Percentiles rank a stretch among this genome's conserved stretches.
phyloP scores from a whole-genome alignment of 768 basidiomycete species.

The Macrocybe gigantea region DNA sequence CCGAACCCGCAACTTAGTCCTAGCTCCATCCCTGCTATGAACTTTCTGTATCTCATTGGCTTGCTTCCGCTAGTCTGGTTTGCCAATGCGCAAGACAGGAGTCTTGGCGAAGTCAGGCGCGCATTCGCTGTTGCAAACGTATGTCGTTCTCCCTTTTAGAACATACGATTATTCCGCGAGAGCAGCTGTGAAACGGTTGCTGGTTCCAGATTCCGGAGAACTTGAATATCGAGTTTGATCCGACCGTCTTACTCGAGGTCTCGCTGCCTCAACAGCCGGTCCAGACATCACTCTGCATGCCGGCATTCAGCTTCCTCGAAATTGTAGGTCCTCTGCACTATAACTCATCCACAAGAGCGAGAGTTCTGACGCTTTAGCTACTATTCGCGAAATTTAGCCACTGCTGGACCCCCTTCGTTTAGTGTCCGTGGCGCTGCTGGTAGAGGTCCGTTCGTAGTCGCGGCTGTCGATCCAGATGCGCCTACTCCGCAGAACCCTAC shows the following conservation, averaged over 20 bases:
- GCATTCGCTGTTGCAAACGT: conserved; percentile 22
- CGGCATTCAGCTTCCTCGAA: conserved; percentile 15
- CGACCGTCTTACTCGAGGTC: conserved; percentile 17
- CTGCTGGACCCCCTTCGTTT: conserved; percentile 22
- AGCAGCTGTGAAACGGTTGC: no score
- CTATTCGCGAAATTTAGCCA: conserved; percentile 10
- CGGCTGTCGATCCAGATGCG: conserved; percentile 28
- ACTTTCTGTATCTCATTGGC: no score
- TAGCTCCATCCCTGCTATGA: no score
- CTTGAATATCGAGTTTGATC: conserved; percentile 16
- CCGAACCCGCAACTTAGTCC: no score
- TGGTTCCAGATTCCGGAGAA: conserved; percentile 16
- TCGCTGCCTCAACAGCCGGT: conserved; percentile 14
- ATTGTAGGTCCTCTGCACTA: conserved; percentile 5
- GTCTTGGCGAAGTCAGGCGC: conserved; percentile 12
- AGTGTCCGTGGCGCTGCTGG: conserved; percentile 13
- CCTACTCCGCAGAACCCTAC: conserved; percentile 27
- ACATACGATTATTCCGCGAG: neutral
- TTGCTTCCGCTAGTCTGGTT: conserved; percentile 10
- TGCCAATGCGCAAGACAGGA: conserved; percentile 18
- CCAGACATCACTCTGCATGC: conserved; percentile 15
- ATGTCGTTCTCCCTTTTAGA: neutral
- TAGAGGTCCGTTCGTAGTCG: conserved; percentile 26
- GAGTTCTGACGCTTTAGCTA: neutral
- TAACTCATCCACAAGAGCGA: no score